Evolutionary conservation across 164 flowering plant genomes (phyloP), one percentile per base, ranked within the genome.

Genomic region (Brasenia schreberi): DNA sequence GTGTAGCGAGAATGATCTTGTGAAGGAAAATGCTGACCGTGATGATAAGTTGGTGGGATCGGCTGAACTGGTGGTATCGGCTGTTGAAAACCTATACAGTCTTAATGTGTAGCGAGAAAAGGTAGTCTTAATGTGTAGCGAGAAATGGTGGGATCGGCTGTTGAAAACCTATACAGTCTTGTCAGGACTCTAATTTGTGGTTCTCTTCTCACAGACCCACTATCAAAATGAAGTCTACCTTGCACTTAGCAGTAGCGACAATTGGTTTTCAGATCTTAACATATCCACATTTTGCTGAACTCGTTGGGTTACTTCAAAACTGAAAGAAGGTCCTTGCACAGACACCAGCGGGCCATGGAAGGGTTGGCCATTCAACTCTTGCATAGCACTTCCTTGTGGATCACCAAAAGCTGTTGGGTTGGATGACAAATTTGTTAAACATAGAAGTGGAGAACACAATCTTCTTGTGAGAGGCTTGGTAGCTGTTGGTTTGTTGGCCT

Each of bases 351-450:
- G 92, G 66, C 89, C 90, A 19, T 94, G 89, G 97, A 94, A 86
- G 71, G 88, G 88, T 68, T 94, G 99, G 99, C 99, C 99, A 61
- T 91, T 94, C 76, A 94, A 91, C 80, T 77, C 99, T 42, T 94
- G 99, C 71, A 77, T 91, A 18, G 66, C 85, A 69, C 90, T 89
- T 58, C 89, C 97, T 42, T 49, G 27, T 69, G 77, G 69, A 64
- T 75, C 88, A 18, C 49, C 58, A 17, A 87, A 80, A n/a, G 71
- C 79, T 64, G 75, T 67, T 43, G 61, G 72, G 56, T 77, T 69
- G 75, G 76, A 75, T 65, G 67, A 76, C 61, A 72, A 73, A 66
- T 68, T 88, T 11, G 53, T 66, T 68, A 78, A 70, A 70, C 43
- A 62, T 12, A 91, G 74, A 76, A 71, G 67, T 76, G 83, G 77